Evolutionary conservation across 352 stramenopile genomes (phyloP), one percentile per base, ranked within the genome.

Genomic region (Pythium sukuiense): DNA sequence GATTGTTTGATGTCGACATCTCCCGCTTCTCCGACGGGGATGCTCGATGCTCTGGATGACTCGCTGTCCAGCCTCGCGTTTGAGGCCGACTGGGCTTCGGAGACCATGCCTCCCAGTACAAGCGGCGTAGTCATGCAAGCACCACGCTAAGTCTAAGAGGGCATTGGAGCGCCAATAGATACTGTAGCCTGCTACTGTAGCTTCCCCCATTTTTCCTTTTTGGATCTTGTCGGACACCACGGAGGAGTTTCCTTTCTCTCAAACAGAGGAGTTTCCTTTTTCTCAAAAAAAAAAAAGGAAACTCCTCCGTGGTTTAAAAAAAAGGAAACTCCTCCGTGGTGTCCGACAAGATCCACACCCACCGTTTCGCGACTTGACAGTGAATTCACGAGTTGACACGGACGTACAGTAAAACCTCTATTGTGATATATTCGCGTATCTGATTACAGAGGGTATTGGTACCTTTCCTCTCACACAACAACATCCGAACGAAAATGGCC

Each of bases 31-130:
- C 67, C 67, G 16, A 59, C 35, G 3, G n/a, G 55, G 1, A 32
- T 66, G 43, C 24, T 68, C 0, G 53, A 55, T 9, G n/a, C 30
- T 3, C n/a, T 55, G 69, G 70, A 76, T 16, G 73, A 81, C 35
- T 93, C 87, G 12, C 66, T 95, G 24, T 81, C 87, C 8, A 81
- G 77, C 59, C 76, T 86, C 53, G 87, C 84, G 13, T 95, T 95
- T 61, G 84, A 91, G 73, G 84, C 80, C 18, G 87, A 95, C 73
- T 95, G 87, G 87, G 76, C 65, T 39, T 67, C 63, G 24, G 80
- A 92, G 54, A 30, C 32, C n/a, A 16, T 4, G 27, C 11, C 16
- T 54, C 35, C 7, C 12, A 43, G 3, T 16, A 43, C 35, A 43
- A 43, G 35, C 35, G 35, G 12, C 11, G 6, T 12, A 6, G 32